Conservation (phyloP, 2,329 filamentous ascomycete genomes). For the Phialophora chinensis region DNA sequence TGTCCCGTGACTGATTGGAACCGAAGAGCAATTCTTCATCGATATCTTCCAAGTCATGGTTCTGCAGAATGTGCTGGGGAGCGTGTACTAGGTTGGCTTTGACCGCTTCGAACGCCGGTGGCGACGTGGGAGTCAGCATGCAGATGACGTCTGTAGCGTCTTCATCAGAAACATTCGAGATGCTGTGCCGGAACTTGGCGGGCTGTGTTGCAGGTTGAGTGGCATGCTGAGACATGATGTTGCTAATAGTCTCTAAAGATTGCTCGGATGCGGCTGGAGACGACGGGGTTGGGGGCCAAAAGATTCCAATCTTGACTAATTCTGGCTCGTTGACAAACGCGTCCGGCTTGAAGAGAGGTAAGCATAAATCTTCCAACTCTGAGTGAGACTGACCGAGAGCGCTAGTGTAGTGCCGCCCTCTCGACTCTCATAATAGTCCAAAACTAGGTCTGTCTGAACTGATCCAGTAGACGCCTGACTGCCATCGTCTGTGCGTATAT, state of each 20-base stretch:
- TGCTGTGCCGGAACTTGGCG: slow-evolving; percentile 75
- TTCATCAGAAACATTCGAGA: slow-evolving; percentile 79
- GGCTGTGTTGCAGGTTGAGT: slow-evolving; percentile 75
- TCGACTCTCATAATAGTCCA: slow-evolving; percentile 26
- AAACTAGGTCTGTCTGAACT: slow-evolving; percentile 9
- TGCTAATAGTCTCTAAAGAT: slow-evolving; percentile 8
- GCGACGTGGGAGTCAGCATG: slow-evolving; percentile 79
- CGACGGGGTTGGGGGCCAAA: background rate
- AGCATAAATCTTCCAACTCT: background rate
- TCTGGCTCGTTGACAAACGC: background rate
- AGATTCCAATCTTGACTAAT: background rate
- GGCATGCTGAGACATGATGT: slow-evolving; percentile 42
- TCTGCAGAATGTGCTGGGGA: slow-evolving; percentile 68
- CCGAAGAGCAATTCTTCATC: slow-evolving; percentile 47
- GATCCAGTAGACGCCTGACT: slow-evolving; percentile 2
- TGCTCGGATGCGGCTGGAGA: background rate
- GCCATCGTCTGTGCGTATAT: slow-evolving; percentile 14
- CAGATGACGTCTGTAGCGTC: slow-evolving; percentile 90
- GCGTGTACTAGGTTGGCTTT: slow-evolving; percentile 56
- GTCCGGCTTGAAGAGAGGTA: background rate
- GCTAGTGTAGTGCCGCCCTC: slow-evolving; percentile 17
- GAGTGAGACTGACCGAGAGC: slow-evolving; percentile 16
- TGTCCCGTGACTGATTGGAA: slow-evolving; percentile 56
- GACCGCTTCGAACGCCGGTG: slow-evolving; percentile 75
- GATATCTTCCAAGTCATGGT: slow-evolving; percentile 49